These are phyloP conservation scores for Fusarium neocosmosporiellum DNA, from an alignment of 2,329 filamentous ascomycete species.

Conservation along the genomic window DNA sequence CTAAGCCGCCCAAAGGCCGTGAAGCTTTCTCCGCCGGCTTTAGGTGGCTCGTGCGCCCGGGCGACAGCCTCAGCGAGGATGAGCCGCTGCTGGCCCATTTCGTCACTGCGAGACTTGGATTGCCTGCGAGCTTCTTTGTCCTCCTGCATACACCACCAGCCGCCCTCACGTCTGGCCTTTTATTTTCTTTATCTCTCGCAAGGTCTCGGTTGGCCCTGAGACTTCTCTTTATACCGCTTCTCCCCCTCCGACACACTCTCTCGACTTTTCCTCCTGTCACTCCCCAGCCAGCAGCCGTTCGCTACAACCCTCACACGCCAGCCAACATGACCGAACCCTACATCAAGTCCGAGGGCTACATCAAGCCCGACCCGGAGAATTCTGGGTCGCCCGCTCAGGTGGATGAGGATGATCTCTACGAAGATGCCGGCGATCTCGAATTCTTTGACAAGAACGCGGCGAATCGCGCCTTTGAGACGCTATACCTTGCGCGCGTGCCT, in stretches of 20 bases:
- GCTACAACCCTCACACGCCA: slow-evolving; percentile 10
- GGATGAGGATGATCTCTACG: slow-evolving; percentile 76
- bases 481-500: slow-evolving; percentile 83
- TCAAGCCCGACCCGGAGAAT: slow-evolving; percentile 63
- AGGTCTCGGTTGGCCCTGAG: not conserved
- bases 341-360: slow-evolving; percentile 57
- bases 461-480: slow-evolving; percentile 55
- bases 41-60: slow-evolving; percentile 24
- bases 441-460: slow-evolving; percentile 61
- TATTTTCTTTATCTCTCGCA: not conserved
- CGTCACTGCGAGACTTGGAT: slow-evolving; percentile 36
- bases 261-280: not conserved
- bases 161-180: not conserved
- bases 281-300: slow-evolving; percentile 10
- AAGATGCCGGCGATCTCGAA: slow-evolving; percentile 67
- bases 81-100: slow-evolving; percentile 19
- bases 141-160: slow-evolving; percentile 3
- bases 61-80: slow-evolving; percentile 3
- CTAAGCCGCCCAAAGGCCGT: slow-evolving; percentile 2
- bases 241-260: not conserved
- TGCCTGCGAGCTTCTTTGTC: slow-evolving; percentile 13
- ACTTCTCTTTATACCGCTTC: not conserved
- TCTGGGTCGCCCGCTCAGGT: slow-evolving; percentile 56
- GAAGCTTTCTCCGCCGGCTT: not conserved
- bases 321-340: slow-evolving; percentile 49